Evolutionary conservation across 305 asterid genomes (phyloP).

Genomic region (Fraxinus sp.): DNA sequence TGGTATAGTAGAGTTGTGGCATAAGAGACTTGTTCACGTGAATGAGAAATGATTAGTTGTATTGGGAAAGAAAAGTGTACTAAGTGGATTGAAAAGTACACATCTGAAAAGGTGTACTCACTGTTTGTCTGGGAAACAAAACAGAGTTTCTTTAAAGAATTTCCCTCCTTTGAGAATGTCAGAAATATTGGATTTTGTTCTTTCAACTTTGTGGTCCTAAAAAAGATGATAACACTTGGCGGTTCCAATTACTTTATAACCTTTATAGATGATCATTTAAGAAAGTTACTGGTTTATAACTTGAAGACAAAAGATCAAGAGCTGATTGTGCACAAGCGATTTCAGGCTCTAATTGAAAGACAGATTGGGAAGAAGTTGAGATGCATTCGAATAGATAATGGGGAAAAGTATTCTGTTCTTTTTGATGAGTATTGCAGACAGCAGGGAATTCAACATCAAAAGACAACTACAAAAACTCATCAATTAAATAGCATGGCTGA

Average conservation of each 20-base stretch:
- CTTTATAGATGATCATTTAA: neutral
- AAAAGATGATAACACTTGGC: neutral
- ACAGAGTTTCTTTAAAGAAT: too few species aligned
- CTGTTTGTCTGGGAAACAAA: too few species aligned
- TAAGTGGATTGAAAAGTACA: neutral
- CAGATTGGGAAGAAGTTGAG: neutral
- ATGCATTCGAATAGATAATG: neutral
- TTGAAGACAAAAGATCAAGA: slow-evolving; percentile 4
- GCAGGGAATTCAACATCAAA: neutral
- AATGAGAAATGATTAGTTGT: too few species aligned
- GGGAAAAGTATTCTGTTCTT: neutral
- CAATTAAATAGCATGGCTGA: neutral
- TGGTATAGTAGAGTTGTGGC: too few species aligned
- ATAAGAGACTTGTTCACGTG: too few species aligned
- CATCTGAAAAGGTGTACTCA: neutral
- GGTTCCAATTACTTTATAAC: neutral
- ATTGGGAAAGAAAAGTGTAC: neutral
- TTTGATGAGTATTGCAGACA: neutral
- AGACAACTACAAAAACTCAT: neutral
- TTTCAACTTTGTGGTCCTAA: neutral
- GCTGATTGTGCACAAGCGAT: neutral
- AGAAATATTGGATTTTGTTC: too few species aligned
- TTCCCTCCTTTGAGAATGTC: too few species aligned
- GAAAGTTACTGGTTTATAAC: neutral
- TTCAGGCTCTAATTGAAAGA: neutral